phyloP scores from a whole-genome alignment of 2,329 filamentous ascomycete genomes.

The Cadophora luteo-olivacea region DNA sequence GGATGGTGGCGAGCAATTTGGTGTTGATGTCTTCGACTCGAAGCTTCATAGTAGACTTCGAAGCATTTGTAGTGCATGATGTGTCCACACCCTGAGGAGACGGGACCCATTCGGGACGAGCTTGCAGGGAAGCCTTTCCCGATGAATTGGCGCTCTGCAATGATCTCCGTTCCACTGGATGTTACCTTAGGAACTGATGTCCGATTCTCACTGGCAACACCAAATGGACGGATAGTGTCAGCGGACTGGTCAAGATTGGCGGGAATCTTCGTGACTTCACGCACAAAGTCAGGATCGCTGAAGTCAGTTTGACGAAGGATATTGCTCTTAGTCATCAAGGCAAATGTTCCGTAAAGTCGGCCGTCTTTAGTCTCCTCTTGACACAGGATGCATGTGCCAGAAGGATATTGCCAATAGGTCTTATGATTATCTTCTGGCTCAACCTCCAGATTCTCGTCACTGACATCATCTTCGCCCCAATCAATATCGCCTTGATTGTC shows the following conservation, averaged over 20 bases:
- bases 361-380: slow-evolving; percentile 95
- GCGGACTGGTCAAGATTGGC: slow-evolving; percentile 84
- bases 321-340: slow-evolving; percentile 83
- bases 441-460: slow-evolving; percentile 69
- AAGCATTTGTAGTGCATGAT: slow-evolving; percentile 99
- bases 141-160: slow-evolving; percentile 79
- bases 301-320: slow-evolving; percentile 88
- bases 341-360: slow-evolving; percentile 90
- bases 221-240: slow-evolving; percentile 85
- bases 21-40: slow-evolving; percentile 80
- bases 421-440: slow-evolving; percentile 69
- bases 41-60: slow-evolving; percentile 87
- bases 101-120: slow-evolving; percentile 73
- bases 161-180: slow-evolving; percentile 71
- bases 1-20: slow-evolving; percentile 96
- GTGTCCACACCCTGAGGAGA: slow-evolving; percentile 92
- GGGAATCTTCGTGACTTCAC: slow-evolving; percentile 81
- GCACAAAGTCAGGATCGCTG: slow-evolving; percentile 80
- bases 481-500: slow-evolving; percentile 86
- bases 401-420: slow-evolving; percentile 88
- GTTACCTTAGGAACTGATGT: slow-evolving; percentile 78
- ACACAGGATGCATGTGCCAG: slow-evolving; percentile 92
- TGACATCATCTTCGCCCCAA: slow-evolving; percentile 83
- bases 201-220: slow-evolving; percentile 86
- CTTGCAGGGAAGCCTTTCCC: slow-evolving; percentile 86